phyloP scores from a whole-genome alignment of 169 alveolate genomes.

The Plasmodium knowlesi region DNA sequence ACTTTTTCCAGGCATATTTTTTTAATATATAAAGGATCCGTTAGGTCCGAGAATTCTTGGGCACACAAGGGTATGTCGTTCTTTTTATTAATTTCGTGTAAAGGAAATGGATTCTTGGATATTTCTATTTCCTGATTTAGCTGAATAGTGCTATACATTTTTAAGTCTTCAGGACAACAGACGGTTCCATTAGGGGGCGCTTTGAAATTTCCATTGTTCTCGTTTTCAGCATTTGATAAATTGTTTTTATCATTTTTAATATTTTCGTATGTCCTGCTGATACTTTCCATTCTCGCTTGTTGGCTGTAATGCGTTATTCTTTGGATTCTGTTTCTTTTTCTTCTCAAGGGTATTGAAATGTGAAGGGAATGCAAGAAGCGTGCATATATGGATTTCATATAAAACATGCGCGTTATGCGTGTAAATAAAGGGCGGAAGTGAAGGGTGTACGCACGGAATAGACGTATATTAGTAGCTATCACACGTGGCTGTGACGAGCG shows the following conservation, averaged over 20 bases:
- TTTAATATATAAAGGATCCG: conserved; percentile 79
- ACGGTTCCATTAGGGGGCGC: neutral
- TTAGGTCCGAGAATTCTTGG: conserved; percentile 77
- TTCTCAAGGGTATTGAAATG: neutral
- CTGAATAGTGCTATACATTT: conserved; percentile 54
- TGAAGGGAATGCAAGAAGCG: neutral
- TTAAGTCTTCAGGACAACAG: conserved; percentile 22
- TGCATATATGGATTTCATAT: neutral
- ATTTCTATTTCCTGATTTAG: conserved; percentile 68
- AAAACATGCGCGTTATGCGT: neutral
- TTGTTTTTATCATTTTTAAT: neutral
- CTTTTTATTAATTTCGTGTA: conserved; percentile 45
- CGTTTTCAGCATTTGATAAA: neutral
- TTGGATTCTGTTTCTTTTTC: neutral
- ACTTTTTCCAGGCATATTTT: conserved; percentile 76
- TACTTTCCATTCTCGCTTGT: conserved; percentile 11
- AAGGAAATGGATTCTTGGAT: conserved; percentile 47
- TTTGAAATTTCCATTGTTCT: neutral
- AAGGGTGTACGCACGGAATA: neutral
- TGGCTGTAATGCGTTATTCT: neutral
- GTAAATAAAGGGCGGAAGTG: neutral
- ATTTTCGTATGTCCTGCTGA: neutral
- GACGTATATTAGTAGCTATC: neutral
- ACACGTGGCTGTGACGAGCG: neutral
- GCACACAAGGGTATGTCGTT: conserved; percentile 76